Percentiles rank a stretch among this genome's conserved stretches.
Evolutionary conservation across 306 rosid genomes (phyloP).

Genomic region (Medicago truncatula): DNA sequence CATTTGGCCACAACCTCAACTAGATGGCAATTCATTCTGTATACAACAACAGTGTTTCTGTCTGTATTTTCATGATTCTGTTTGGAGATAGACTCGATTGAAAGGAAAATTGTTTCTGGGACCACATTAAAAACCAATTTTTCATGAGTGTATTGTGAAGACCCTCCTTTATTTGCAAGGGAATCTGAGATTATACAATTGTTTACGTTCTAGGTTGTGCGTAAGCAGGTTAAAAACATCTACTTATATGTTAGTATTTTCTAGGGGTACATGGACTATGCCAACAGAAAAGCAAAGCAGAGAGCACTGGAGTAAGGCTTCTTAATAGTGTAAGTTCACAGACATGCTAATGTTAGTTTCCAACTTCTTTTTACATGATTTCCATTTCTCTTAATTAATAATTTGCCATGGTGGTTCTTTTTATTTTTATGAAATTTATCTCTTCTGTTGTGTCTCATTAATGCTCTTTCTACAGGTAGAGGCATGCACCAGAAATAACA

Average conservation of each 20-base stretch:
- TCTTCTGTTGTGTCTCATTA: conserved; percentile 8
- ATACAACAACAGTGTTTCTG: background rate
- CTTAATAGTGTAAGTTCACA: conserved; percentile 38
- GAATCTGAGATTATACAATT: conserved; percentile 11
- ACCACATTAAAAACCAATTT: background rate
- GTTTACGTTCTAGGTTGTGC: conserved; percentile 7
- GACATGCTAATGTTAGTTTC: conserved; percentile 38
- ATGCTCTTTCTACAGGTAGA: conserved; percentile 33
- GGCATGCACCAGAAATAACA: conserved; percentile 37
- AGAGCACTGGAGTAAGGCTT: conserved; percentile 35
- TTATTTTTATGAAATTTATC: conserved; percentile 26
- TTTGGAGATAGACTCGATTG: conserved; percentile 1
- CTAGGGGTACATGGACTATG: conserved; percentile 86
- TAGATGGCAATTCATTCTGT: conserved; percentile 7
- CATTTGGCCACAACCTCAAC: conserved; percentile 19
- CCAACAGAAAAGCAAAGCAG: conserved; percentile 57
- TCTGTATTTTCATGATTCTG: conserved; percentile 21
- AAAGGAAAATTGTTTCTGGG: background rate
- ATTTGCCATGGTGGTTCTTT: background rate
- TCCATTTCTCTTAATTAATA: background rate
- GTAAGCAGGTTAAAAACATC: background rate
- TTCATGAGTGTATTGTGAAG: background rate
- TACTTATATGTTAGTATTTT: conserved; percentile 31
- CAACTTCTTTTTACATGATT: conserved; percentile 33
- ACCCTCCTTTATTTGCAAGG: conserved; percentile 10